These are phyloP conservation scores for Fragilariopsis cylindrus DNA, from an alignment of 108 stramenopile species.

Conservation along the genomic window DNA sequence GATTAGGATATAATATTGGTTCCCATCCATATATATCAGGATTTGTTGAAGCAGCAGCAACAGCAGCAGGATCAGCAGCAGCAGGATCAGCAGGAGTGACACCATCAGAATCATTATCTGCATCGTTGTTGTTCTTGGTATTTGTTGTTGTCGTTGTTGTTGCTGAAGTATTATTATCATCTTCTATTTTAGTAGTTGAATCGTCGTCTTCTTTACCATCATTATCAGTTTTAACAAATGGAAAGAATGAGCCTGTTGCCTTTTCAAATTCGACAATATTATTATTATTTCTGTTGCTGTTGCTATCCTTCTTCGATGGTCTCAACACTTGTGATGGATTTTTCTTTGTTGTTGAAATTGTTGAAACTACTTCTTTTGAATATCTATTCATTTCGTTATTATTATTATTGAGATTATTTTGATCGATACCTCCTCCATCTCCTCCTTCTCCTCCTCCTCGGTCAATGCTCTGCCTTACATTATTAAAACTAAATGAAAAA, in stretches of 20 bases:
- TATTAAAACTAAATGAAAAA: neutral
- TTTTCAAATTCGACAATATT: too few species aligned
- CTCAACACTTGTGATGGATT: too few species aligned
- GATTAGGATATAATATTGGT: slow-evolving; percentile 50
- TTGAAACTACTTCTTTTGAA: neutral
- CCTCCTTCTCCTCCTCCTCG: neutral
- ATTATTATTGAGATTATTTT: too few species aligned
- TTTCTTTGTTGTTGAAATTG: neutral
- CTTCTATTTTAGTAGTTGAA: neutral
- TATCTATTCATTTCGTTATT: neutral
- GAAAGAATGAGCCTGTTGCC: neutral
- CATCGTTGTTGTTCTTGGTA: neutral
- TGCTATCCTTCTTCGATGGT: too few species aligned
- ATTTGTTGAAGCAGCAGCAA: neutral
- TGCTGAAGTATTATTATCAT: neutral
- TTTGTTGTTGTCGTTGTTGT: slow-evolving; percentile 3
- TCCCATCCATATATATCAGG: slow-evolving; percentile 53
- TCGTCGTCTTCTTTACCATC: neutral
- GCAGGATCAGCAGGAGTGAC: neutral
- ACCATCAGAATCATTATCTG: neutral
- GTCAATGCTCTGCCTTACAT: neutral
- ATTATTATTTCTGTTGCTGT: too few species aligned
- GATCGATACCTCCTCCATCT: neutral
- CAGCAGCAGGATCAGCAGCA: too few species aligned
- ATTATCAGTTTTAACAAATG: neutral